Conservation (phyloP, 768 basidiomycete species). For the Trametes elegans region DNA sequence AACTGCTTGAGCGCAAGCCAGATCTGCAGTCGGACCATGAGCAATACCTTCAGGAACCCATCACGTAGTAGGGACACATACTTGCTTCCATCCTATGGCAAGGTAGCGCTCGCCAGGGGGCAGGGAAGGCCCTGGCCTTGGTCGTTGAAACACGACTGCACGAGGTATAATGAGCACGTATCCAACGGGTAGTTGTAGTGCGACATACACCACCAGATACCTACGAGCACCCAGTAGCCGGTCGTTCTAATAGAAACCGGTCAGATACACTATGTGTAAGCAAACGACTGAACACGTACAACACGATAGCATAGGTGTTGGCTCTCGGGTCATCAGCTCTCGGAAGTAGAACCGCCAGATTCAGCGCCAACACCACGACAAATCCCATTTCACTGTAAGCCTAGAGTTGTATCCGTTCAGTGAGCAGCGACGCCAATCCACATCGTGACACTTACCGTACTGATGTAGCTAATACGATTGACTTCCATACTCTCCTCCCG, state of each 20-base stretch:
- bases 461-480: slow-evolving; percentile 83
- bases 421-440: neutral
- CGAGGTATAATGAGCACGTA: neutral
- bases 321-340: slow-evolving; percentile 55
- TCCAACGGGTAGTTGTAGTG: neutral
- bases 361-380: slow-evolving; percentile 60
- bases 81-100: slow-evolving; percentile 87
- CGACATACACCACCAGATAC: slow-evolving; percentile 85
- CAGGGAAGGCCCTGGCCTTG: slow-evolving; percentile 76
- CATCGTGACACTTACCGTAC: slow-evolving; percentile 48
- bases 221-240: slow-evolving; percentile 72
- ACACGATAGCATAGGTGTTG: slow-evolving; percentile 69
- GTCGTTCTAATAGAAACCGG: slow-evolving; percentile 50
- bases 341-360: slow-evolving; percentile 70
- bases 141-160: slow-evolving; percentile 79
- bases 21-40: slow-evolving; percentile 45
- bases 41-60: neutral
- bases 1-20: slow-evolving; percentile 76
- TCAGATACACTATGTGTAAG: neutral
- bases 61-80: slow-evolving; percentile 18
- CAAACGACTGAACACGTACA: slow-evolving; percentile 39
- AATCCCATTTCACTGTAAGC: slow-evolving; percentile 78
- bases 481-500: slow-evolving; percentile 76
- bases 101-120: slow-evolving; percentile 76
- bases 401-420: slow-evolving; percentile 24